Evolutionary conservation across 1,284 basidiomycete species (phyloP).

Genomic region (Golubevia pallescens): DNA sequence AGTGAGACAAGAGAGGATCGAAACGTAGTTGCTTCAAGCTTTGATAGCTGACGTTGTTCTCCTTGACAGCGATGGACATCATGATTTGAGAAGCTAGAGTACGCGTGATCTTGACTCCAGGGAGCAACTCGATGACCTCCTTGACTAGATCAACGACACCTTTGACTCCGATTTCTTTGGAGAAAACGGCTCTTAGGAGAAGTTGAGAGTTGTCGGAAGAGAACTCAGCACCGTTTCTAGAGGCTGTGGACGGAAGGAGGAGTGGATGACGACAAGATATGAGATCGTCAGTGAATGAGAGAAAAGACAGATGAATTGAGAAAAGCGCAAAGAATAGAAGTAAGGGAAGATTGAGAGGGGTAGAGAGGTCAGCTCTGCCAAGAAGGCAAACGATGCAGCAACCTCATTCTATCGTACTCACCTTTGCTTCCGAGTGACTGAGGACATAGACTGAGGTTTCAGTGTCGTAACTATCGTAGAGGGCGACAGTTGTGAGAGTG

Average conservation of each 20-base stretch:
- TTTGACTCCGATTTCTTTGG: not conserved
- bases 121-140: not conserved
- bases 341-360: too few relatives aligned
- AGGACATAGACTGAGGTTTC: constrained; percentile 55
- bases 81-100: not conserved
- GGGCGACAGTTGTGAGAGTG: constrained; percentile 36
- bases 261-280: not conserved
- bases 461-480: constrained; percentile 61
- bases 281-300: not conserved
- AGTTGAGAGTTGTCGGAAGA: not conserved
- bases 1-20: not conserved
- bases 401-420: constrained; percentile 1
- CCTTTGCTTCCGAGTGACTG: constrained; percentile 42
- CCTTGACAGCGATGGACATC: not conserved
- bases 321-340: not conserved
- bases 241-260: not conserved
- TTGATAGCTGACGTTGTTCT: not conserved
- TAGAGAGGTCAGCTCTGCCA: too few relatives aligned
- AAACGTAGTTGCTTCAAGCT: not conserved
- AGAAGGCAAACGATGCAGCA: too few relatives aligned
- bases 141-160: not conserved
- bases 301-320: not conserved
- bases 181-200: not conserved
- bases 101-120: not conserved
- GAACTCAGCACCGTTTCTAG: not conserved